Evolutionary conservation across 148 eudicot genomes (phyloP), one percentile per base, ranked within the genome.

Genomic region (Amaranthus cruentus): DNA sequence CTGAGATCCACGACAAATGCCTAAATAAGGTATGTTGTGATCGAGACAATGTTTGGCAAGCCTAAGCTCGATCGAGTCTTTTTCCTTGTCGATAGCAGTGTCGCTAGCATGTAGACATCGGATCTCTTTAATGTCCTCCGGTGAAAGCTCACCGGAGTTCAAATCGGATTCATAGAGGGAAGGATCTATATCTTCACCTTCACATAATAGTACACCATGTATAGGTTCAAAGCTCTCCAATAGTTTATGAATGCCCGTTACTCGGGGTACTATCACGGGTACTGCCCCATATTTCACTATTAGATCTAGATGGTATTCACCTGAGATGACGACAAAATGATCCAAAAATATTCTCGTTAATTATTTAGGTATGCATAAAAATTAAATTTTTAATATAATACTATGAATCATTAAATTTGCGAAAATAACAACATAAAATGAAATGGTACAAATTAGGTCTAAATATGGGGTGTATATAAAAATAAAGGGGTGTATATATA

Each of bases 1-100:
- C 75, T 93, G 98, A 28, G 97, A 91, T 0, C 98, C 98, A 28
- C 98, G 77, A 71, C 98, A 93, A n/a, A 93, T 90, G 8, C 98
- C 98, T 64, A 93, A 70, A 73, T 83, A 93, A 5, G 98, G 98
- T 14, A 93, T 89, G 87, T 89, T 86, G 15, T 96, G 79, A 13
- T 91, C 96, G 0, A 93, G 86, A 78, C 98, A 90, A 9, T 90
- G 86, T 65, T 86, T 91, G 10, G 94, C 91, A 0, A 93, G 84
- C 15, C 83, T 75, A 52, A 93, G 61, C 63, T 93, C 97, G 12
- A 93, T 93, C 2, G 87, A 78, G 78, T 93, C 97, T 52, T 90
- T 93, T 66, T 89, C 96, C 68, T 81, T 86, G 81, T 93, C 98
- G 3, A 90, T 87, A 18, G 94, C 78, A 7, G 98, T 93, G 83